These are phyloP conservation scores for Puccinia coronata DNA, from an alignment of 1,284 basidiomycete genomes.

Conservation along the genomic window DNA sequence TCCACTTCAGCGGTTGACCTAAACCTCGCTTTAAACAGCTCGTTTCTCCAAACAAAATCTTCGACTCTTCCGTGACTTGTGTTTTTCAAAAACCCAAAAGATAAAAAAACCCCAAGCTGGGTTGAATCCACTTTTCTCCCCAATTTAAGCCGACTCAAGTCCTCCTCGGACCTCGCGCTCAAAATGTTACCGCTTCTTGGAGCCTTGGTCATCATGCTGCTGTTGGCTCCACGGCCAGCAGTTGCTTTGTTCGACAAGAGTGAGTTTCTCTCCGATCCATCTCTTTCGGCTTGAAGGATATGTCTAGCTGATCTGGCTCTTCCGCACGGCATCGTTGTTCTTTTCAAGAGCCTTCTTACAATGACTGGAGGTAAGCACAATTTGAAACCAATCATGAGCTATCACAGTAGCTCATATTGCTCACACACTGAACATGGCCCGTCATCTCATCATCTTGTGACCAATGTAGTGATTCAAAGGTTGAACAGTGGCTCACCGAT, in stretches of 20 bases:
- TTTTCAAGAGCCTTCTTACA: constrained; percentile 43
- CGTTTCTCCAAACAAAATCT: neutral
- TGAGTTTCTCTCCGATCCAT: neutral
- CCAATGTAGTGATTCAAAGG: constrained; percentile 59
- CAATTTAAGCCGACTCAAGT: too few relatives aligned
- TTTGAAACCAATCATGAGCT: neutral
- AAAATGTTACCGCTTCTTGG: constrained; percentile 5
- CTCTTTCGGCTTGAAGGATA: neutral
- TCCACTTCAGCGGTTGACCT: too few relatives aligned
- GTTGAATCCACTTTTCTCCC: neutral
- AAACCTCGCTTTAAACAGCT: too few relatives aligned
- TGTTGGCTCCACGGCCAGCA: constrained; percentile 21
- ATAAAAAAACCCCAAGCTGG: neutral
- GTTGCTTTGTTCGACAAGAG: constrained; percentile 37
- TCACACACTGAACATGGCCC: neutral
- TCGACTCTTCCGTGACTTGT: neutral
- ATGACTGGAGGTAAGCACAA: constrained; percentile 42
- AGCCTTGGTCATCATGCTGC: constrained; percentile 19
- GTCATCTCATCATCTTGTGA: neutral
- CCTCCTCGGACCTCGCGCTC: neutral
- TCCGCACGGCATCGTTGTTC: neutral
- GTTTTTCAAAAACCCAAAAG: too few relatives aligned
- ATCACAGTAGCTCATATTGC: neutral
- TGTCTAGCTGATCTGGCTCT: neutral
- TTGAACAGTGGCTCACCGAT: constrained; percentile 71